These are phyloP conservation scores for Pittosporum tobira DNA, from an alignment of 129 eudicot species.

Conservation along the genomic window DNA sequence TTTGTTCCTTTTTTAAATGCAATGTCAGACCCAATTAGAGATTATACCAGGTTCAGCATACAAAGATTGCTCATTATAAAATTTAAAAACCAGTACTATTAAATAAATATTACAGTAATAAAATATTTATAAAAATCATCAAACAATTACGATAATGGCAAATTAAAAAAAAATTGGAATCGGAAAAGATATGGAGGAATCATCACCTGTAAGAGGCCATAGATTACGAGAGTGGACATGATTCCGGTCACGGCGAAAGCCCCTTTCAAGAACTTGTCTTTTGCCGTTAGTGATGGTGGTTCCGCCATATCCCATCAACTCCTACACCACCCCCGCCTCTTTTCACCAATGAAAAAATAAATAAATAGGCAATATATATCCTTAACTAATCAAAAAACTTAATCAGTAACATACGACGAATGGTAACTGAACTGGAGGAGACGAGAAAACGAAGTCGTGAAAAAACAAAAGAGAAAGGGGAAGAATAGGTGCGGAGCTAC, in stretches of 20 bases:
- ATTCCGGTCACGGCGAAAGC: slow-evolving; percentile 78
- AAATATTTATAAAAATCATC: not conserved
- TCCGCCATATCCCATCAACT: slow-evolving; percentile 54
- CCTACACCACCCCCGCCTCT: slow-evolving; percentile 16
- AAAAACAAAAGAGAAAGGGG: not conserved
- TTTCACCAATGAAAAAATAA: not conserved
- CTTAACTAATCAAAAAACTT: not conserved
- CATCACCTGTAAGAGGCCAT: slow-evolving; percentile 88
- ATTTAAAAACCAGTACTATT: not conserved
- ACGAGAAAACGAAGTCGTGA: not conserved
- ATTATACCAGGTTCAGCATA: not conserved
- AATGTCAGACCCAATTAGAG: too few species aligned
- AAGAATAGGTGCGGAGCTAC: too few species aligned
- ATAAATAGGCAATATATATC: not conserved
- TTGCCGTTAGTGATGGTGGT: slow-evolving; percentile 29
- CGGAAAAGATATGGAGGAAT: not conserved
- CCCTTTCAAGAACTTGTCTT: slow-evolving; percentile 51
- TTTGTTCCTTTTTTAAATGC: too few species aligned
- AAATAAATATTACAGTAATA: not conserved
- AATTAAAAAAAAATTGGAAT: not conserved
- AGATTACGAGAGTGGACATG: slow-evolving; percentile 81
- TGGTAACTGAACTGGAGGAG: not conserved
- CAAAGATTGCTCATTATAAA: not conserved
- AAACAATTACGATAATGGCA: not conserved
- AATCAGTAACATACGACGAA: not conserved